Base-by-base conservation (phyloP, 805 yeast genomes). In the Saccharomycopsis lassenensis region DNA sequence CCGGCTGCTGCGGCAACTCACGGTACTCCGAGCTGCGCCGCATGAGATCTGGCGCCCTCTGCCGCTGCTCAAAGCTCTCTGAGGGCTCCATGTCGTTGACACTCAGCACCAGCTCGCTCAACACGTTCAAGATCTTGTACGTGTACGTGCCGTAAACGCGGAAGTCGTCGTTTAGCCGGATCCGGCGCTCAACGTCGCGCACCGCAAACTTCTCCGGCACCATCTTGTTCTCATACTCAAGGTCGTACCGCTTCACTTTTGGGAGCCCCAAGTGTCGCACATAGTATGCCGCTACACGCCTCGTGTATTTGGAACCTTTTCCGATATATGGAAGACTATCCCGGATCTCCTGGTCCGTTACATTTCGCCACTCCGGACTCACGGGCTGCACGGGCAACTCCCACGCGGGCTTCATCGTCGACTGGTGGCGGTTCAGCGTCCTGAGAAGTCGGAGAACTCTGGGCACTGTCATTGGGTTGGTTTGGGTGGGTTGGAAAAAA, bases 291-390 rank as follows among this genome's bases (percentile, higher is more conserved):
- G 38, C 35, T 3, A 32, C 15, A 23, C 37, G 28, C 29, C 45
- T 25, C 2, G 40, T 24, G 18, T 23, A 38, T 7, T 27, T 27
- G 4, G 45, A 41, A 8, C 32, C 27, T 39, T 35, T 41, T 10
- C 42, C 45, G 5, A 41, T 28, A n/a, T 22, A 33, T 7, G 43
- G 42, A 12, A 41, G 26, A 33, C 35, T 35, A 14, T 33, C 22
- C 19, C 36, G 24, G 7, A 40, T 10, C 12, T 40, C 41, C 15
- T 40, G 38, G 24, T 39, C 43, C n/a, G 37, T n/a, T n/a, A n/a
- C n/a, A n/a, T n/a, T n/a, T n/a, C n/a, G n/a, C n/a, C n/a, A n/a
- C n/a, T n/a, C n/a, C n/a, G n/a, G n/a, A n/a, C n/a, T n/a, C n/a
- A n/a, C n/a, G n/a, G n/a, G n/a, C n/a, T n/a, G n/a, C n/a, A n/a